Percentiles rank a stretch among this genome's conserved stretches.
phyloP scores from a whole-genome alignment of 164 flowering plant species.

The Hamamelis virginiana region DNA sequence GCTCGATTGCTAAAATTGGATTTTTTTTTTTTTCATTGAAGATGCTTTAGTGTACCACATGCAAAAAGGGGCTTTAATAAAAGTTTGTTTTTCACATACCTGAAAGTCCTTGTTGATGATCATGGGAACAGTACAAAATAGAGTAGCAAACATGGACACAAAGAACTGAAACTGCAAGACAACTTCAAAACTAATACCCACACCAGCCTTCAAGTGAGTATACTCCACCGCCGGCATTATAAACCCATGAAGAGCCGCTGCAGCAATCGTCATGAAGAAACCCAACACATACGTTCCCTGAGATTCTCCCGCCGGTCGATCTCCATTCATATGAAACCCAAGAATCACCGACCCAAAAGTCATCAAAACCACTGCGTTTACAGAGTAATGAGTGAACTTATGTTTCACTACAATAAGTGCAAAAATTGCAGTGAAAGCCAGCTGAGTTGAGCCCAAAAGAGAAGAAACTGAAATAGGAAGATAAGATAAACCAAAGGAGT shows the following conservation, averaged over 20 bases:
- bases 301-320: constrained; percentile 20
- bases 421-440: constrained; percentile 37
- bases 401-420: constrained; percentile 26
- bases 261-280: constrained; percentile 17
- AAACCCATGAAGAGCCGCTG: constrained; percentile 21
- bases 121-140: constrained; percentile 26
- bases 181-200: constrained; percentile 19
- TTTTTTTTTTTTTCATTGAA: too few species aligned
- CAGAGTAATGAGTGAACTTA: constrained; percentile 26
- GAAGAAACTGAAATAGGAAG: constrained; percentile 33
- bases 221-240: constrained; percentile 21
- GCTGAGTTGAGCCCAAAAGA: constrained; percentile 25
- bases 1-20: too few species aligned
- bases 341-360: constrained; percentile 27
- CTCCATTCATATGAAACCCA: constrained; percentile 22
- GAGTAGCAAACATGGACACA: constrained; percentile 17
- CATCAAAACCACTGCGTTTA: constrained; percentile 29
- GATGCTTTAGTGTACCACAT: too few species aligned
- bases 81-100: too few species aligned
- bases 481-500: constrained; percentile 17
- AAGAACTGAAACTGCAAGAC: constrained; percentile 29
- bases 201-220: constrained; percentile 12
- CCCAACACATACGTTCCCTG: constrained; percentile 22
- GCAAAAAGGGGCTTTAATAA: too few species aligned
- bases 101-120: constrained; percentile 25